Evolutionary conservation across 2,329 filamentous ascomycete genomes (phyloP).

Genomic region (Penicillium sp.): DNA sequence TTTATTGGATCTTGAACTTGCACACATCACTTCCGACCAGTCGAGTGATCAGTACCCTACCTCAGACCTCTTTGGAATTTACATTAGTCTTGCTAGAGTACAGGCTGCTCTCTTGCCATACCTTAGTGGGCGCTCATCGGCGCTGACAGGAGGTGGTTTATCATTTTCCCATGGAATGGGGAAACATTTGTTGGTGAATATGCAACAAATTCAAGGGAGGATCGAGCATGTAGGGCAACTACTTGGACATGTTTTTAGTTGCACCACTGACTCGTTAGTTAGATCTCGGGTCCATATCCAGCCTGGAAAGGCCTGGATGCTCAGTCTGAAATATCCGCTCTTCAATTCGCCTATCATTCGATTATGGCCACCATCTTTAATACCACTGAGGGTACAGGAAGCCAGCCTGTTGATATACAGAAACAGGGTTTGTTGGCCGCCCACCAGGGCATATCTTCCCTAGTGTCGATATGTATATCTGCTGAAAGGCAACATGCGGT

Average conservation of each 20-base stretch:
- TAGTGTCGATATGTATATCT: background rate
- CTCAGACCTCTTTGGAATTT: background rate
- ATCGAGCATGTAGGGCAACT: background rate
- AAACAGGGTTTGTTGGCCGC: background rate
- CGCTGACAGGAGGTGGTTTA: background rate
- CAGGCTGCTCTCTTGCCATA: background rate
- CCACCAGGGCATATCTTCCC: background rate
- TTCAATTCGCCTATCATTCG: background rate
- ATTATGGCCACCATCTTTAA: background rate
- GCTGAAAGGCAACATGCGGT: background rate
- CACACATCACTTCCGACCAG: background rate
- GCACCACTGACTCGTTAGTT: background rate
- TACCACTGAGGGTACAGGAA: background rate
- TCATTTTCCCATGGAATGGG: background rate
- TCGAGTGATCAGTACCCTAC: background rate
- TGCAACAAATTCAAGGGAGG: background rate
- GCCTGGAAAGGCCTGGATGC: background rate
- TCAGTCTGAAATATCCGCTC: background rate
- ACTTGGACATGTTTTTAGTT: background rate
- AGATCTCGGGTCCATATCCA: background rate
- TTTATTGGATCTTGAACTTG: background rate
- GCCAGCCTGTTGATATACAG: background rate
- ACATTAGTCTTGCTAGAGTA: background rate
- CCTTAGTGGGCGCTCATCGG: background rate
- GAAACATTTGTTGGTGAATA: background rate